Base-by-base conservation (phyloP, 2,329 filamentous ascomycete genomes). In the Curvularia eragrostidis region DNA sequence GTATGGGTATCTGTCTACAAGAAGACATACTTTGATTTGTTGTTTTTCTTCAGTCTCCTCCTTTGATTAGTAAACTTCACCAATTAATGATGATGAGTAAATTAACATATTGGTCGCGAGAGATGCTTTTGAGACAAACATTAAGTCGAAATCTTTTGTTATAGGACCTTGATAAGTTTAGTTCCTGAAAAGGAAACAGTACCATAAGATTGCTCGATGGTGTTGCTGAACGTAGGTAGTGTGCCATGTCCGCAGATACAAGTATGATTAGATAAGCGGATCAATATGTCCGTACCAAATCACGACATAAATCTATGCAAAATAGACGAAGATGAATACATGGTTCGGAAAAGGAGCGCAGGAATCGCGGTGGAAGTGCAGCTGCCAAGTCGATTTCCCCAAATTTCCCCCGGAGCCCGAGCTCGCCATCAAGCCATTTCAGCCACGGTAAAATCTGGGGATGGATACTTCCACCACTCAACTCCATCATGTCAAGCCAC, bases 381-480 rank as follows among this genome's bases (percentile, higher is more conserved):
- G 12, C 41, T 26, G 42, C 47, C 48, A 57, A 53, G 36, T 46
- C 28, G 43, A 15, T 32, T 51, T 24, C 48, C 41, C 52, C 56
- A 24, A 53, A 41, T 44, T 42, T 42, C 62, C 62, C 61, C 60
- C 49, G 44, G 41, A 28, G 19, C 56, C 56, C 54, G 60, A 59
- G 48, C 57, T 54, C 54, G 48, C 57, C 62, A 61, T 64, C 56
- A 48, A 51, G 47, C 52, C 56, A 32, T 48, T 58, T 55, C 56
- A 43, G 54, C 52, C 54, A 51, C 52, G 58, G 54, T 50, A 54
- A 48, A 62, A 64, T 61, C 58, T 63, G 60, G 61, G 60, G 59
- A 52, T 41, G 19, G 48, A 54, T 62, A 65, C 36, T 65, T 67
- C 65, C 65, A 68, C 65, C 65, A 68, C 62, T 67, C 46, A 67